Evolutionary conservation across 768 basidiomycete species (phyloP), one percentile per base, ranked within the genome.

Genomic region (Xerocomellus amylosporus): DNA sequence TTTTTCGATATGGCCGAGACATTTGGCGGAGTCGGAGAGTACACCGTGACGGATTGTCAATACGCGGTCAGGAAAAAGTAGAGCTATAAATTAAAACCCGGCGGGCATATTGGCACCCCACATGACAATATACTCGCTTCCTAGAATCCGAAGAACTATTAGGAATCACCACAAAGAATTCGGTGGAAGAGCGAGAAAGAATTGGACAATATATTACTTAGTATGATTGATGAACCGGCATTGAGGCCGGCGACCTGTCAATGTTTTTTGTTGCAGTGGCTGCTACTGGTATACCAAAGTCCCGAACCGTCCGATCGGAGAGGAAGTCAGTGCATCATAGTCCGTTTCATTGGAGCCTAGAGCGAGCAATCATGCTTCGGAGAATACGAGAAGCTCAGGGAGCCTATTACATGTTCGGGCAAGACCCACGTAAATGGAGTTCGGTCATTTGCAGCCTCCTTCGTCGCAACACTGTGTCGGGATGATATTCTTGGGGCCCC

Each of bases 401-500:
- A 54, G 50, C 54, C 56, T 52, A 64, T 67, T 64, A 67, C 62
- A 64, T 52, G 34, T 54, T 51, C 9, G 30, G 13, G 17, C 33
- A 37, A 30, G 26, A 34, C 31, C 13, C 55, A 55, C 56, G 58
- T 61, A 66, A 60, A 42, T n/a, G 46, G 15, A 26, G 30, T 47
- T 38, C 13, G 38, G 37, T 43, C 34, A 40, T 59, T 15, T 28
- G 37, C 26, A 17, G 33, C 36, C 20, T 36, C n/a, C 33, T 28
- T 31, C 30, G 28, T 31, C 19, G 39, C 2, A 9, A 9, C 33
- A 4, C 33, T 26, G 12, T 40, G 40, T 28, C 30, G 17, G 19
- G 17, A 49, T 26, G 46, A 10, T 26, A 46, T 4, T 24, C 24
- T 24, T 24, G 34, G 31, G 43, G 24, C 42, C 24, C 24, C 39